Percentiles rank a stretch among this genome's conserved stretches.
phyloP scores from a whole-genome alignment of 140 eudicot species.

The Oenanthe javanica region DNA sequence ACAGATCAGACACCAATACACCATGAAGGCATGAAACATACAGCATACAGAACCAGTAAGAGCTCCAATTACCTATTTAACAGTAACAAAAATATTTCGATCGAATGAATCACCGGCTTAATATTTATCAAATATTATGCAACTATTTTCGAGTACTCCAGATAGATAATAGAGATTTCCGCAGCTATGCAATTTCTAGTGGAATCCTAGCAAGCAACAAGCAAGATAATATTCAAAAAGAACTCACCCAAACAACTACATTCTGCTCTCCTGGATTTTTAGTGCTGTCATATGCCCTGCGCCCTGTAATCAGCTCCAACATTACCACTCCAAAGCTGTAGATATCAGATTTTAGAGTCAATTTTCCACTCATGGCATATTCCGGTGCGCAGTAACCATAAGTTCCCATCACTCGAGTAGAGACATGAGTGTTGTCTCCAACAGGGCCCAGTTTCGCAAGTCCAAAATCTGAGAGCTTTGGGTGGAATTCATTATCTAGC shows the following conservation, averaged over 20 bases:
- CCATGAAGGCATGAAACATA: neutral
- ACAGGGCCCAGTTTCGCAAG: conserved; percentile 96
- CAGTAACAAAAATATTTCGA: neutral
- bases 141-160: neutral
- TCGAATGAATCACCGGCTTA: neutral
- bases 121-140: neutral
- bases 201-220: neutral
- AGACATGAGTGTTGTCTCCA: conserved; percentile 87
- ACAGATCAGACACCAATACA: neutral
- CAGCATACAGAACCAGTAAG: neutral
- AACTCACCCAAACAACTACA: conserved; percentile 77
- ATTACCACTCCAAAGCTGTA: conserved; percentile 91
- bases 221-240: neutral
- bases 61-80: neutral
- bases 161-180: neutral
- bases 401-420: conserved; percentile 95
- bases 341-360: conserved; percentile 80
- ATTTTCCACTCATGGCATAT: conserved; percentile 84
- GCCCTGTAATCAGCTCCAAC: conserved; percentile 77
- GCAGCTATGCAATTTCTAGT: neutral
- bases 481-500: conserved; percentile 65
- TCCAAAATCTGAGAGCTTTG: conserved; percentile 89
- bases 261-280: conserved; percentile 66
- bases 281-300: conserved; percentile 67
- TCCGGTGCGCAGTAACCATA: conserved; percentile 96